These are phyloP conservation scores for Neospermospora avenae DNA, from an alignment of 2,329 filamentous ascomycete species.

Conservation along the genomic window DNA sequence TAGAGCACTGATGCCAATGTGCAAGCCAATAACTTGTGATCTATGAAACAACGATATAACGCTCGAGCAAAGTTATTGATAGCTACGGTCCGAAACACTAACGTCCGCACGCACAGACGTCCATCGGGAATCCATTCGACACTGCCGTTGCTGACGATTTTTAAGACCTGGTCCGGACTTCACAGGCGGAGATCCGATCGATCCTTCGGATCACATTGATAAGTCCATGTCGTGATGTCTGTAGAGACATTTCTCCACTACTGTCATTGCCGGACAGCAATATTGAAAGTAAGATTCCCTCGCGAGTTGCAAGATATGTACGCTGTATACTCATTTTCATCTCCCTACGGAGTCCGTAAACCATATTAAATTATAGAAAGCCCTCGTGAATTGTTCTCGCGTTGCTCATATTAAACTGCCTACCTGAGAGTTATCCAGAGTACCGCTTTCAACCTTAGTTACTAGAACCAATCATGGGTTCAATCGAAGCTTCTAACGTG, in stretches of 20 bases:
- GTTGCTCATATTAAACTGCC: background rate
- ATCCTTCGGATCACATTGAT: background rate
- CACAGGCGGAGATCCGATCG: background rate
- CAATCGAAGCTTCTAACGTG: conserved; percentile 1
- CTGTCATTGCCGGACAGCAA: background rate
- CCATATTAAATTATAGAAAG: background rate
- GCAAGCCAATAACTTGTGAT: background rate
- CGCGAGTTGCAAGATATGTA: background rate
- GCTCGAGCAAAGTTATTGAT: background rate
- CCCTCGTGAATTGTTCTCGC: background rate
- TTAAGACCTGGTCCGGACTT: background rate
- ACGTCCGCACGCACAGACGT: background rate
- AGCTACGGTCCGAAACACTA: background rate
- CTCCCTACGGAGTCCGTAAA: background rate
- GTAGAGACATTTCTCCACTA: background rate
- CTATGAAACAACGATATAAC: background rate
- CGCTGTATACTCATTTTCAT: background rate
- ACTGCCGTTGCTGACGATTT: background rate
- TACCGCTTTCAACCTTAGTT: background rate
- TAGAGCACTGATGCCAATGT: background rate
- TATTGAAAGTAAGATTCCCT: too few species aligned
- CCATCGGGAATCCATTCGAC: background rate
- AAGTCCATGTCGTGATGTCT: background rate
- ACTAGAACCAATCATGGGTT: background rate
- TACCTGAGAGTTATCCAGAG: background rate